Base-by-base conservation (phyloP, 208 protist genomes). In the Crithidia expoeki region DNA sequence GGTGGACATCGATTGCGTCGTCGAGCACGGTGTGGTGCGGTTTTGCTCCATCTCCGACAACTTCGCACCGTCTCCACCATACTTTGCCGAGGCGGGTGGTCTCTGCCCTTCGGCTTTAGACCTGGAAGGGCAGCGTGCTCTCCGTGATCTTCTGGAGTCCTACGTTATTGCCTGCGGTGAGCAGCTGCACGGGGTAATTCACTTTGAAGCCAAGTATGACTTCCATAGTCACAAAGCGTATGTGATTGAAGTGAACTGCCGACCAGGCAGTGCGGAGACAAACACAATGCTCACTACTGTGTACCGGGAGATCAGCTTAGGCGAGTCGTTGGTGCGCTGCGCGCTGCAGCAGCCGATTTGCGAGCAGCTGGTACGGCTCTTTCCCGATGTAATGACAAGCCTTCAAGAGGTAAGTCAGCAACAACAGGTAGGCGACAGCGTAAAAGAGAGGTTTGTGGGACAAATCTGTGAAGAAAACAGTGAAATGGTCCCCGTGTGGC, bases 201-300 rank as follows among this genome's bases (percentile, higher is more conserved):
- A 95, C 76, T 92, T 93, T 56, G 90, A 95, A 61, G 86, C 87
- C 19, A 95, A 94, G 76, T 95, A 95, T 72, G 84, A 93, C 67
- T 47, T 58, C 19, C 23, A 38, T 2, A 80, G 79, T 0, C 40
- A 53, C n/a, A 38, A 16, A 19, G 82, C 88, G 16, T 89, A 80
- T 52, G 70, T 95, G 52, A 93, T 95, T 34, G 90, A 95, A 66
- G 90, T 93, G 21, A 95, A 95, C 75, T 89, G 83, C 42, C 90
- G 90, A 6, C 76, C 87, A 14, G 90, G 90, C n/a, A 92, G 85
- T 58, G 90, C 90, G 2, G 90, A 95, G 72, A 95, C 90, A 2
- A 53, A 91, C 71, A 73, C 46, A 19, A 89, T 94, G 81, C 17
- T 92, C 16, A 64, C 32, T 3, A 90, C 79, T 1, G 76, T 80